Percentiles rank a stretch among this genome's conserved stretches.
Conservation (phyloP, 73 alveolate genomes). For the Tetrahymena malaccensis region DNA sequence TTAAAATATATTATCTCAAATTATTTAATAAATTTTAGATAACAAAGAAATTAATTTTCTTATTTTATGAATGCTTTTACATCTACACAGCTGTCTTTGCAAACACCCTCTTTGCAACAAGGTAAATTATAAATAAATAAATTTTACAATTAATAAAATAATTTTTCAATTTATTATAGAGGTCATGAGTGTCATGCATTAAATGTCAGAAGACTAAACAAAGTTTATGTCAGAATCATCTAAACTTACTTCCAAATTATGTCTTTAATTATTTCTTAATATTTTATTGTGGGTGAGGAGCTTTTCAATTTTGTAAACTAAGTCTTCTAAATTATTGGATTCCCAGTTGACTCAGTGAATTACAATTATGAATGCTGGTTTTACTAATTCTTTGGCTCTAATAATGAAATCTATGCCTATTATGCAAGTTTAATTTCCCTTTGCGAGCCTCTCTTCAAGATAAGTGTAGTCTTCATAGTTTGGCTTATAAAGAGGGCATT, state of each 20-base stretch:
- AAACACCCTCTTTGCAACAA: background rate
- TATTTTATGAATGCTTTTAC: background rate
- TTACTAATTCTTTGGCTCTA: background rate
- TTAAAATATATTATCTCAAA: background rate
- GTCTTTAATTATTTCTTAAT: background rate
- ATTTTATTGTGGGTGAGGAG: background rate
- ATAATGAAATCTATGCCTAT: background rate
- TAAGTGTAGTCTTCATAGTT: background rate
- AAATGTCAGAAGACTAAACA: background rate
- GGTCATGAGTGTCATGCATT: background rate
- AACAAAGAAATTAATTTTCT: background rate
- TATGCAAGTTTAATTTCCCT: background rate
- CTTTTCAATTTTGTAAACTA: background rate
- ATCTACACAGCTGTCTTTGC: background rate
- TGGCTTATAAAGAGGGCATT: background rate
- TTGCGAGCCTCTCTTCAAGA: background rate
- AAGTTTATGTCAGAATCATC: background rate
- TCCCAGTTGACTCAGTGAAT: background rate
- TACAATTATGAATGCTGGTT: background rate
- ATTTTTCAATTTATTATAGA: background rate
- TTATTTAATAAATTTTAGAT: background rate
- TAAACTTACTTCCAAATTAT: background rate
- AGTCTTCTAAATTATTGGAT: background rate
- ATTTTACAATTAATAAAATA: background rate
- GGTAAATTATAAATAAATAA: background rate